Evolutionary conservation across 208 protist species (phyloP), one percentile per base, ranked within the genome.

Genomic region (Endotrypanum monterogeii): DNA sequence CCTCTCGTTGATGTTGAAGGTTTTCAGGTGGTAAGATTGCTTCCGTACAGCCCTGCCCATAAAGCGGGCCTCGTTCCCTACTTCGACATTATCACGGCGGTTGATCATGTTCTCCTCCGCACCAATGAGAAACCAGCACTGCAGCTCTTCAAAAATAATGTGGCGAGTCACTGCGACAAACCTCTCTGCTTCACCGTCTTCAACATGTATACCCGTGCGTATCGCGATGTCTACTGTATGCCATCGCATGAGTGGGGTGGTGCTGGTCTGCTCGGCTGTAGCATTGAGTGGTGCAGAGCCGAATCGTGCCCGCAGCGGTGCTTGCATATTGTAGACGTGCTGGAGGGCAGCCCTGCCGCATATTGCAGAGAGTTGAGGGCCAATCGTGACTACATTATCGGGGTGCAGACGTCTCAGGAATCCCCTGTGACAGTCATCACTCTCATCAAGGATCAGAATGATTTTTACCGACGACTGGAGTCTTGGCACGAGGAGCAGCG

Each of bases 71-170:
- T 98, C 23, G 61, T 94, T 30, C 92, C 94, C 3, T 98, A 90
- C 71, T 98, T 98, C 67, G 94, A 98, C 80, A 87, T 98, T 46
- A 93, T 98, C 65, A 86, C 79, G 25, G 87, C 84, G 4, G 67
- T 94, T 20, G 89, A 98, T 69, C 56, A 89, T n/a, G 46, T 71
- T n/a, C 39, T 72, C 12, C 50, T 87, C 20, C 73, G 82, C 2
- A 54, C 48, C 20, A 51, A 80, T 51, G 68, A 73, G 39, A 55
- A 72, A 41, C 54, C 70, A 39, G 52, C 66, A 5, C 73, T 89
- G 46, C 71, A 80, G 32, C 83, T 86, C 71, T 97, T 97, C 62
- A 84, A 82, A 46, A 71, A 74, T 20, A 86, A 88, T 69, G 55
- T 98, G 12, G 70, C 71, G 8, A 76, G 75, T 30, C 81, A 89